These are phyloP conservation scores for Saturnispora diversa DNA, from an alignment of 805 yeast genomes.

Conservation along the genomic window DNA sequence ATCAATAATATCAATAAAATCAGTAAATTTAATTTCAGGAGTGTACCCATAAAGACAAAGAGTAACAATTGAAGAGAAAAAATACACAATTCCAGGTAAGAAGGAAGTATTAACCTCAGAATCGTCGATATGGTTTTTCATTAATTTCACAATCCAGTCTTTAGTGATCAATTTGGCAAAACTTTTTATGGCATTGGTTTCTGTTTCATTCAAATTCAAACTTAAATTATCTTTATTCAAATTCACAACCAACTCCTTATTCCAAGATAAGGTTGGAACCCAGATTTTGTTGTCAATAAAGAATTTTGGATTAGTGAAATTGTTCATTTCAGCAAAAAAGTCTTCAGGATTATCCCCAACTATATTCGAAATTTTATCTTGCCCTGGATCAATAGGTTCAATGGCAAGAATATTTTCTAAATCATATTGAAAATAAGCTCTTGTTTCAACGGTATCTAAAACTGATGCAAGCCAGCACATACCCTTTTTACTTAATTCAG, in stretches of 20 bases:
- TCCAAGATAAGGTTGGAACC: conserved; percentile 76
- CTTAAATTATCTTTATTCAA: conserved; percentile 24
- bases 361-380: conserved; percentile 12
- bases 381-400: conserved; percentile 24
- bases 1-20: conserved; percentile 43
- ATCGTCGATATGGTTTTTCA: conserved; percentile 50
- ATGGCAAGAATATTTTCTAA: conserved; percentile 32
- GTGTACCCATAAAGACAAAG: conserved; percentile 40
- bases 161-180: conserved; percentile 42
- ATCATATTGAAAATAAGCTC: conserved; percentile 31
- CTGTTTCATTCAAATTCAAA: conserved; percentile 34
- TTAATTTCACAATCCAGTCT: conserved; percentile 50
- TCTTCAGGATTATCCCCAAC: conserved; percentile 20
- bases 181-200: conserved; percentile 32
- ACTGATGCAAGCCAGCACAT: conserved; percentile 52
- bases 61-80: conserved; percentile 43
- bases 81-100: conserved; percentile 54
- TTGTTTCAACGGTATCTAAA: conserved; percentile 26
- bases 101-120: conserved; percentile 63
- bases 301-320: conserved; percentile 38
- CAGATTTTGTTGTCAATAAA: conserved; percentile 51
- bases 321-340: conserved; percentile 47
- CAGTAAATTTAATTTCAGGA: conserved; percentile 38
- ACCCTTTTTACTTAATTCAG: conserved; percentile 52
- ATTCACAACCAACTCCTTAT: conserved; percentile 41